Base-by-base conservation (phyloP, 148 eudicot genomes). In the Linanthus parryae region DNA sequence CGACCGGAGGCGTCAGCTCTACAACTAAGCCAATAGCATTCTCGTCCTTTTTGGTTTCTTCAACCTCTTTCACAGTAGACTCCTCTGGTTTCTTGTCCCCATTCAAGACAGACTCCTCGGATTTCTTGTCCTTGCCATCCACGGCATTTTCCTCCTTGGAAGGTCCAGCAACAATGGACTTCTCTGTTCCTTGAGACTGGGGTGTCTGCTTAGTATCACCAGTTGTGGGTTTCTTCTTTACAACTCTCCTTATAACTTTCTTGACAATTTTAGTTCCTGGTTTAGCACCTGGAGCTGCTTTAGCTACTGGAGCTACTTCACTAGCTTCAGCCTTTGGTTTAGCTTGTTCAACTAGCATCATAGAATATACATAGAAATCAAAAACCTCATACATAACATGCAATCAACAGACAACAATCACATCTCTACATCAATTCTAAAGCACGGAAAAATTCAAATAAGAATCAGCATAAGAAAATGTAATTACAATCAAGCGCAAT, bases 151-250 rank as follows among this genome's bases (percentile, higher is more conserved):
- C 65, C 21, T 76, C 66, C 24, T 57, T 39, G 10, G 44, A 25
- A 7, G 31, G 20, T 29, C 51, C 73, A 33, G 52, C 76, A 39
- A 5, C 64, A 37, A 73, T 57, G 8, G 7, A 54, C 38, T 70
- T 61, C 22, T 46, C 67, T 20, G 57, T 54, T 39, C 56, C 80
- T 21, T 14, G 56, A 39, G 26, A 25, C 29, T 73, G 59, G 6
- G 63, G 53, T n/a, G 65, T 65, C 45, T 47, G 43, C 10, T 52
- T 41, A 49, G 79, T n/a, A 49, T 20, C 70, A 60, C 38, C 58
- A 61, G 71, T 82, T 11, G 74, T 71, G 60, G 53, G 66, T 59
- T 54, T 78, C 80, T 30, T 71, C 74, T 28, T 56, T 73, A 13
- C 60, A 40, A 16, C 70, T 61, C 60, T 67, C 69, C 50, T 56